These are phyloP conservation scores for Cutaneotrichosporon mucoides DNA, from an alignment of 1,284 basidiomycete species.

Conservation along the genomic window DNA sequence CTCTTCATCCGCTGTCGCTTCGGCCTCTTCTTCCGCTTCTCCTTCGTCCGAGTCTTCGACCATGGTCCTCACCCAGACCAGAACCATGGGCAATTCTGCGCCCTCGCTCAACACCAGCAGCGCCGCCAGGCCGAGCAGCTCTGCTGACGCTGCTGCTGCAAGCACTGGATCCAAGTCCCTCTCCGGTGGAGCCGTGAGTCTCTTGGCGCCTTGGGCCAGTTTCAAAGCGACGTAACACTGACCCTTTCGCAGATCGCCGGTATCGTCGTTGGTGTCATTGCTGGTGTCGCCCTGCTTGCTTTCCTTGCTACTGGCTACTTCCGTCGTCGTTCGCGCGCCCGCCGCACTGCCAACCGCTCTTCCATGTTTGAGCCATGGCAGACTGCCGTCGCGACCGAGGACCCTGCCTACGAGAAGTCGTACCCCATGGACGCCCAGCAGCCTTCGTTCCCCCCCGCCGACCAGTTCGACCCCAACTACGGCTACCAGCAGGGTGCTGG, in stretches of 20 bases:
- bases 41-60: constrained; percentile 1
- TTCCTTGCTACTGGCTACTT: constrained; percentile 32
- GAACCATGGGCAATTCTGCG: not conserved
- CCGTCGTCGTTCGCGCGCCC: constrained; percentile 30
- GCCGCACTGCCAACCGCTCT: constrained; percentile 32
- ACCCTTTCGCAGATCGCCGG: constrained; percentile 37
- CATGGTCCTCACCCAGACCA: not conserved
- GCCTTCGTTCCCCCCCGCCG: constrained; percentile 8
- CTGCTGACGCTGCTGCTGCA: not conserved
- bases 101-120: not conserved
- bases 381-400: constrained; percentile 30
- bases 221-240: not conserved
- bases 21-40: not conserved
- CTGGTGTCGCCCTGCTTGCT: constrained; percentile 32
- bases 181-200: constrained; percentile 15
- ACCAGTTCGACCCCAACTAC: constrained; percentile 21
- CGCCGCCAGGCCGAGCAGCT: not conserved
- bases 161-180: not conserved
- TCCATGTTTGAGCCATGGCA: constrained; percentile 45
- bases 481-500: constrained; percentile 8
- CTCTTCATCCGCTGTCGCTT: not conserved
- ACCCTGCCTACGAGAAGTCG: constrained; percentile 16
- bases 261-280: constrained; percentile 41
- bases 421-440: constrained; percentile 16
- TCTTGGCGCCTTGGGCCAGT: not conserved